These are phyloP conservation scores for Nothophytophthora sp. DNA, from an alignment of 352 stramenopile genomes.

Conservation along the genomic window DNA sequence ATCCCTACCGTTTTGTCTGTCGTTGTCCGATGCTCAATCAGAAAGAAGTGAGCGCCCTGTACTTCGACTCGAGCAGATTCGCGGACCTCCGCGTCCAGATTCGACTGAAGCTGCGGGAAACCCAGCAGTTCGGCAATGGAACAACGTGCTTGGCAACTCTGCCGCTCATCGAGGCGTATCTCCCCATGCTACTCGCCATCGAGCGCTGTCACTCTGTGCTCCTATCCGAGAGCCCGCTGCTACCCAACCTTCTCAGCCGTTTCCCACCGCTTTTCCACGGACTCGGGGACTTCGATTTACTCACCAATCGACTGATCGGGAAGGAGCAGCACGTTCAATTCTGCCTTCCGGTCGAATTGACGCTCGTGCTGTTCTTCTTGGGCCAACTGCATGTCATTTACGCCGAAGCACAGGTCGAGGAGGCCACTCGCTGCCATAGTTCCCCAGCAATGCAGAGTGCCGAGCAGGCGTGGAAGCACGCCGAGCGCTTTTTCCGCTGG, in stretches of 20 bases:
- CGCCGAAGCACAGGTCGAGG: slow-evolving; percentile 26
- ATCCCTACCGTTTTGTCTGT: too few relatives aligned
- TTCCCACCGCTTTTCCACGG: slow-evolving; percentile 57
- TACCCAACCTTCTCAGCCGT: slow-evolving; percentile 6
- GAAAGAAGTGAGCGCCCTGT: slow-evolving; percentile 32
- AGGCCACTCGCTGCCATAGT: slow-evolving; percentile 2
- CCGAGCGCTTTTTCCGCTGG: slow-evolving; percentile 25
- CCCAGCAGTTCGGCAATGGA: slow-evolving; percentile 1
- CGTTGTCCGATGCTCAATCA: slow-evolving; percentile 1
- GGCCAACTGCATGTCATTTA: slow-evolving; percentile 35
- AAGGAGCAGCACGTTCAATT: slow-evolving; percentile 19
- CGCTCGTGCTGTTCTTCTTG: slow-evolving; percentile 35
- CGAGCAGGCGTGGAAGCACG: slow-evolving; percentile 30
- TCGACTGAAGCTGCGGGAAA: slow-evolving; percentile 54
- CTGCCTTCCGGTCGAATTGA: slow-evolving; percentile 35
- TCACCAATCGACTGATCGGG: slow-evolving; percentile 30
- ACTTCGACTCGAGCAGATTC: slow-evolving; percentile 39
- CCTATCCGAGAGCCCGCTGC: not conserved
- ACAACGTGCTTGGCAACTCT: slow-evolving; percentile 27
- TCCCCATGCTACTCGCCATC: slow-evolving; percentile 41
- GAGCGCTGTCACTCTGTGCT: slow-evolving; percentile 23
- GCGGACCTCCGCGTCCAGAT: slow-evolving; percentile 45
- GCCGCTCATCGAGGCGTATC: slow-evolving; percentile 43
- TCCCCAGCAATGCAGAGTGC: slow-evolving; percentile 26
- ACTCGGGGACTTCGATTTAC: slow-evolving; percentile 32